Evolutionary conservation across 768 basidiomycete genomes (phyloP).

Genomic region (Boletus edulis): DNA sequence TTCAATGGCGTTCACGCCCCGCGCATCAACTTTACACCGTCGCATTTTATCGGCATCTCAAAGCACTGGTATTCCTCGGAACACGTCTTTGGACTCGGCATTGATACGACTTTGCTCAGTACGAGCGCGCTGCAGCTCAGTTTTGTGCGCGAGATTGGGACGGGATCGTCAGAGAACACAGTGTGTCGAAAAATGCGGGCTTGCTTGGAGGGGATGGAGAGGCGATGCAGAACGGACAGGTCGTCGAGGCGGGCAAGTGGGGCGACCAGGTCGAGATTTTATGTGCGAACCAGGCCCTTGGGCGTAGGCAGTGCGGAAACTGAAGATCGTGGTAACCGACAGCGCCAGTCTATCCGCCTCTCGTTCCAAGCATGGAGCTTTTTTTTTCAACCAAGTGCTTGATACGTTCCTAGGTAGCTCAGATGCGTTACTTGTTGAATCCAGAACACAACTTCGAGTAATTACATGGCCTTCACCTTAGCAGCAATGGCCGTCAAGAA

Average conservation of each 20-base stretch:
- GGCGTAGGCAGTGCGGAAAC: too few relatives aligned
- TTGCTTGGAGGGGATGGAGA: constrained; percentile 63
- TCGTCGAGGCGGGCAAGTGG: constrained; percentile 69
- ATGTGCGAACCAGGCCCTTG: too few relatives aligned
- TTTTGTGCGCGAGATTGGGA: constrained; percentile 85
- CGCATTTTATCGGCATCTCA: constrained; percentile 94
- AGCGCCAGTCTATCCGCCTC: too few relatives aligned
- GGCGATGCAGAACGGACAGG: constrained; percentile 54
- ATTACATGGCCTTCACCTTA: too few relatives aligned
- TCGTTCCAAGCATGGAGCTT: too few relatives aligned
- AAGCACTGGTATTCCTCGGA: constrained; percentile 99
- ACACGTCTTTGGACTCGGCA: constrained; percentile 92
- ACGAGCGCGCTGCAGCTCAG: constrained; percentile 85
- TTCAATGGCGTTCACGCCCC: constrained; percentile 96
- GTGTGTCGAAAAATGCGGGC: constrained; percentile 45
- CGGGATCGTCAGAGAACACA: constrained; percentile 67
- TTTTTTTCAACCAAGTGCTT: too few relatives aligned
- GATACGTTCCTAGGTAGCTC: too few relatives aligned
- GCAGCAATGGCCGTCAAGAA: too few relatives aligned
- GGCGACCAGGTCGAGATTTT: constrained; percentile 72
- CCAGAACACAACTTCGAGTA: too few relatives aligned
- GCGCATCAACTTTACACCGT: constrained; percentile 88
- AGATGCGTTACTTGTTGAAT: too few relatives aligned
- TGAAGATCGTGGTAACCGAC: too few relatives aligned
- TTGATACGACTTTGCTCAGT: constrained; percentile 93